Conservation (phyloP, 257 asterid species). For the Petunia axillaris region DNA sequence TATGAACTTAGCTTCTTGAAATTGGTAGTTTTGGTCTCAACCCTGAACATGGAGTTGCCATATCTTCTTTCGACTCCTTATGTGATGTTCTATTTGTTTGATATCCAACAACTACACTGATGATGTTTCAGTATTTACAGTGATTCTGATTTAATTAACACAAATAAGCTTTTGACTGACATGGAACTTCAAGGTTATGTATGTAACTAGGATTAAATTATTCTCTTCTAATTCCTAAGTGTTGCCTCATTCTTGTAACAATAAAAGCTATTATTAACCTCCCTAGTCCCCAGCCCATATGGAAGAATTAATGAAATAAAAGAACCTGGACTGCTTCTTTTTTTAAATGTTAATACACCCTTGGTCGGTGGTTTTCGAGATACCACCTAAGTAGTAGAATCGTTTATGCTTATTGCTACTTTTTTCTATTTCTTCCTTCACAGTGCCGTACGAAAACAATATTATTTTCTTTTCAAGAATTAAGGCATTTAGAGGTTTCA, state of each 20-base stretch:
- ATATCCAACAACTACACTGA: not conserved
- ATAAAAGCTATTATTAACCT: not conserved
- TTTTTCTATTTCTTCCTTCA: not conserved
- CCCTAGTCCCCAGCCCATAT: not conserved
- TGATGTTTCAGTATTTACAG: not conserved
- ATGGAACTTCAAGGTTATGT: not conserved
- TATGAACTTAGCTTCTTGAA: not conserved
- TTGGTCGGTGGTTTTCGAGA: no score
- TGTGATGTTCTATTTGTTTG: not conserved
- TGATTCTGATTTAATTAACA: not conserved
- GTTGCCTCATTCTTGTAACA: not conserved
- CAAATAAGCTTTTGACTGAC: constrained; percentile 1
- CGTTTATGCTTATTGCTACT: not conserved
- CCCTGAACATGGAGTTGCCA: not conserved
- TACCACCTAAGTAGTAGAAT: no score
- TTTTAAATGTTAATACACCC: no score
- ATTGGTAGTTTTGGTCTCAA: not conserved
- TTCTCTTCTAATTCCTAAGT: not conserved
- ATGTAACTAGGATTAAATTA: not conserved
- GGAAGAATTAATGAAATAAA: constrained; percentile 10
- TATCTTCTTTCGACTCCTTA: not conserved
- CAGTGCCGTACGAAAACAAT: not conserved
- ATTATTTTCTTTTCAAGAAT: not conserved
- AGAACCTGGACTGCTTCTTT: not conserved
- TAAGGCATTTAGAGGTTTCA: constrained; percentile 4